phyloP scores from a whole-genome alignment of 805 yeast species.

The Yarrowia keelungensis region DNA sequence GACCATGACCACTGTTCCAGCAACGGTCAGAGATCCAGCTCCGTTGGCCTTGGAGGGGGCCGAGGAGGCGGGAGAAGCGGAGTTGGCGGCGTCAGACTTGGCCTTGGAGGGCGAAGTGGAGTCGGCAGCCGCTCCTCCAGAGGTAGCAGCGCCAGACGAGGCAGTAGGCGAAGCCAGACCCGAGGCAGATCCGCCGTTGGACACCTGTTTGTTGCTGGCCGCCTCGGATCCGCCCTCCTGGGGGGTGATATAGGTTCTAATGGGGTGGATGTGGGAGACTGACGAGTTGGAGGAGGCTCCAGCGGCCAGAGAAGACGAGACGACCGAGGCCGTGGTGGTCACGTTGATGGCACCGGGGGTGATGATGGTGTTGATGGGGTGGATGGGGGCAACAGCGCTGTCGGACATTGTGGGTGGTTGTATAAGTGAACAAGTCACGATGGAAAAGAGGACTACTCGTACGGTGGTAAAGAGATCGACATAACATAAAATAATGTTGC shows the following conservation, averaged over 20 bases:
- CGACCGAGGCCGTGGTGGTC: slow-evolving; percentile 3
- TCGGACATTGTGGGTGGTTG: not conserved
- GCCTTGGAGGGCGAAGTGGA: not conserved
- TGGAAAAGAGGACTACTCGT: not conserved
- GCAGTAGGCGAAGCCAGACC: slow-evolving; percentile 7
- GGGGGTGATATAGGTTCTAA: slow-evolving; percentile 16
- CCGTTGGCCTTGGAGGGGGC: slow-evolving; percentile 5
- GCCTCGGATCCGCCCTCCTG: slow-evolving; percentile 9
- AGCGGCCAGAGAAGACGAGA: not conserved
- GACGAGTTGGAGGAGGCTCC: not conserved
- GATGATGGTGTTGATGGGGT: slow-evolving; percentile 16
- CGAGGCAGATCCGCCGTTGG: slow-evolving; percentile 9
- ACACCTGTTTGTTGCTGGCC: not conserved
- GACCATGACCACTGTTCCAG: not conserved
- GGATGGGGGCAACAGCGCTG: not conserved
- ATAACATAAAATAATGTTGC: slow-evolving; percentile 8
- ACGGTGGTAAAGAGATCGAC: slow-evolving; percentile 9
- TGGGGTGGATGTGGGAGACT: slow-evolving; percentile 30
- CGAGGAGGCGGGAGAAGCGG: slow-evolving; percentile 11
- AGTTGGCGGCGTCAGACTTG: not conserved
- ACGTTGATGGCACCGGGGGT: slow-evolving; percentile 15
- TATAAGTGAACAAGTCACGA: not conserved
- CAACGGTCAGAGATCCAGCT: slow-evolving; percentile 1
- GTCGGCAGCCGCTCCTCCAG: slow-evolving; percentile 12
- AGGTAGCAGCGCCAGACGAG: slow-evolving; percentile 1